phyloP scores from a whole-genome alignment of 805 yeast genomes.

The Wickerhamomyces mucosus region DNA sequence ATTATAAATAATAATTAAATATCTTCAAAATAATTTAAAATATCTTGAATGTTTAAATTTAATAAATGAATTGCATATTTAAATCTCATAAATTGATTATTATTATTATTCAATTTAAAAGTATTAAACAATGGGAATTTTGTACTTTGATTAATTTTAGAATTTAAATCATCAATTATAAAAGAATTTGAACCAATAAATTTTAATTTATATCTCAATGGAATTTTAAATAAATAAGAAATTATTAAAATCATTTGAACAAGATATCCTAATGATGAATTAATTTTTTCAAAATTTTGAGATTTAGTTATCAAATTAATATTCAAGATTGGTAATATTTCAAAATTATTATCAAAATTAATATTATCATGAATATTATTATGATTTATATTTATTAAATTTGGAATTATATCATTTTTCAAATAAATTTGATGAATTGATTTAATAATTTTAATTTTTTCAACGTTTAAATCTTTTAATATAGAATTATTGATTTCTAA shows the following conservation, averaged over 20 bases:
- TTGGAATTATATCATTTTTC: no score
- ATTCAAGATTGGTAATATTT: no score
- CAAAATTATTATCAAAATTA: no score
- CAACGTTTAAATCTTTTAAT: no score
- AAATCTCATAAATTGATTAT: constrained; percentile 27
- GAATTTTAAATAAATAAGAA: constrained; percentile 25
- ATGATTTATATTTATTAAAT: no score
- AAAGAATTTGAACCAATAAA: constrained; percentile 32
- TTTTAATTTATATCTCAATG: constrained; percentile 29
- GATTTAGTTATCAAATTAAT: constrained; percentile 9
- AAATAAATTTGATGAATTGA: no score
- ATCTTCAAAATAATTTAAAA: constrained; percentile 12
- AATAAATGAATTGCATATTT: constrained; percentile 30
- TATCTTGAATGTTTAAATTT: constrained; percentile 27
- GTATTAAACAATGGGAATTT: constrained; percentile 32
- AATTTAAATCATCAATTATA: constrained; percentile 28
- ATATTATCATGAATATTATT: no score
- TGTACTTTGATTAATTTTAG: constrained; percentile 20
- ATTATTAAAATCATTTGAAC: constrained; percentile 23
- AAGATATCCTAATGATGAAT: constrained; percentile 27
- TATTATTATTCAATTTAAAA: no score
- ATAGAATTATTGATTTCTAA: no score
- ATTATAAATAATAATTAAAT: constrained; percentile 4
- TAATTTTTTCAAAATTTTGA: constrained; percentile 17
- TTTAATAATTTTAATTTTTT: no score